phyloP scores from a whole-genome alignment of 31 red algal species.

The Porphyra umbilicalis region DNA sequence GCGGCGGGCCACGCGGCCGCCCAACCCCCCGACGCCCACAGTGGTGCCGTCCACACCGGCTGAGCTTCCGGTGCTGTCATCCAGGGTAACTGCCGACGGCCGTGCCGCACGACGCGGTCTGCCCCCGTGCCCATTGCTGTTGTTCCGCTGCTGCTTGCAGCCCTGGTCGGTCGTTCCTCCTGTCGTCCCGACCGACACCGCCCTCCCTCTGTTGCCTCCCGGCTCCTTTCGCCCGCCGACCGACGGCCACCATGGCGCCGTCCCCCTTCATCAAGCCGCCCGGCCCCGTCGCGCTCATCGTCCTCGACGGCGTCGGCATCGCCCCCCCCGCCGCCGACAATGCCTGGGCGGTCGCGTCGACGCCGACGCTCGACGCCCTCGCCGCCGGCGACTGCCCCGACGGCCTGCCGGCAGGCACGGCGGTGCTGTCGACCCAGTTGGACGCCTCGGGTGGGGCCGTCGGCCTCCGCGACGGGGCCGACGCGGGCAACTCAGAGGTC shows the following conservation, averaged over 20 bases:
- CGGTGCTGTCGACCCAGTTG: background rate
- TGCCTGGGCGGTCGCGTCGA: background rate
- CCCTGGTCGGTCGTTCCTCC: no score
- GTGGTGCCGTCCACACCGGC: no score
- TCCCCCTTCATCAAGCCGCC: background rate
- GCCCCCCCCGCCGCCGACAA: background rate
- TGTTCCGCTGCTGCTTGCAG: no score
- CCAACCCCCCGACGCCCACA: no score
- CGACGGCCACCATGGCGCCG: background rate
- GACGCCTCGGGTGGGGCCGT: background rate
- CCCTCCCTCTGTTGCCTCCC: no score
- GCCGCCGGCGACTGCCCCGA: background rate
- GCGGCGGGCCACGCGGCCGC: no score
- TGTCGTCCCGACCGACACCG: no score
- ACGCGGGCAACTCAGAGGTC: slow-evolving; percentile 5
- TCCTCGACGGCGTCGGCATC: background rate
- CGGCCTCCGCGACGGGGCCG: background rate
- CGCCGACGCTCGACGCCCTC: slow-evolving; percentile 2
- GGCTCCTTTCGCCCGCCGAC: no score
- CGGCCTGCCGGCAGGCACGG: background rate
- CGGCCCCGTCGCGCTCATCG: slow-evolving; percentile 1
- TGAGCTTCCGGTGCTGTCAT: no score
- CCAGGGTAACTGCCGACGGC: no score
- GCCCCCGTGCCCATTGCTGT: no score
- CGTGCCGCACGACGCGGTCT: no score